Evolutionary conservation across 768 basidiomycete genomes (phyloP).

Genomic region (Hericium coralloides): DNA sequence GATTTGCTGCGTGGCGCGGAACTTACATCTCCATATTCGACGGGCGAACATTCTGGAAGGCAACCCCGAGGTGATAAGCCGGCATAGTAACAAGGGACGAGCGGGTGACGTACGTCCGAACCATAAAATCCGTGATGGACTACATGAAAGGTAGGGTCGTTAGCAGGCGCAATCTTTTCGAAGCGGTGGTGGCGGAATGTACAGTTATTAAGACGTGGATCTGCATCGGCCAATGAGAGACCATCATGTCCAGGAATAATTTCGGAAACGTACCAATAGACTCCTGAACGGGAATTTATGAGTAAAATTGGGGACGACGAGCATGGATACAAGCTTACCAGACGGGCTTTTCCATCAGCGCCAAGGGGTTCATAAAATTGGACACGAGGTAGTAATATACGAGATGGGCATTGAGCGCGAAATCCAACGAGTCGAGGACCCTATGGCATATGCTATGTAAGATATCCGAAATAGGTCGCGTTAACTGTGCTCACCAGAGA

Average conservation of each 20-base stretch:
- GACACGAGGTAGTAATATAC: constrained; percentile 49
- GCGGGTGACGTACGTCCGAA: constrained; percentile 27
- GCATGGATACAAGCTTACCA: constrained; percentile 32
- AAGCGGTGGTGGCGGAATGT: constrained; percentile 15
- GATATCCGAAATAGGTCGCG: constrained; percentile 6
- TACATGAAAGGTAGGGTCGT: constrained; percentile 15
- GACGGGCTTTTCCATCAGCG: constrained; percentile 30
- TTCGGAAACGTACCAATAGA: constrained; percentile 32
- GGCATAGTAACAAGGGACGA: background rate
- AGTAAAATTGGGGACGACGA: background rate
- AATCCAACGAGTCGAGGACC: constrained; percentile 49
- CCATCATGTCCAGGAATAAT: background rate
- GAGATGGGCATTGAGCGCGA: constrained; percentile 41
- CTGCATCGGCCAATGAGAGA: constrained; percentile 19
- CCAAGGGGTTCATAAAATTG: constrained; percentile 41
- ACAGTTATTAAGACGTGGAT: constrained; percentile 49
- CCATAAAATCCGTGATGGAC: constrained; percentile 41
- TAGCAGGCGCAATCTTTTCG: background rate
- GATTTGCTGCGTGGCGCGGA: background rate
- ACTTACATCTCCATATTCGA: constrained; percentile 3
- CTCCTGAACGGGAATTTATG: constrained; percentile 29
- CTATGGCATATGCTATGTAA: constrained; percentile 17
- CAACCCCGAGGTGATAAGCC: background rate
- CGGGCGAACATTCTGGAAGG: constrained; percentile 4
- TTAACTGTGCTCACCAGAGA: constrained; percentile 23